These are phyloP conservation scores for Aristolochia californica DNA, from an alignment of 164 flowering plant genomes.

Conservation along the genomic window DNA sequence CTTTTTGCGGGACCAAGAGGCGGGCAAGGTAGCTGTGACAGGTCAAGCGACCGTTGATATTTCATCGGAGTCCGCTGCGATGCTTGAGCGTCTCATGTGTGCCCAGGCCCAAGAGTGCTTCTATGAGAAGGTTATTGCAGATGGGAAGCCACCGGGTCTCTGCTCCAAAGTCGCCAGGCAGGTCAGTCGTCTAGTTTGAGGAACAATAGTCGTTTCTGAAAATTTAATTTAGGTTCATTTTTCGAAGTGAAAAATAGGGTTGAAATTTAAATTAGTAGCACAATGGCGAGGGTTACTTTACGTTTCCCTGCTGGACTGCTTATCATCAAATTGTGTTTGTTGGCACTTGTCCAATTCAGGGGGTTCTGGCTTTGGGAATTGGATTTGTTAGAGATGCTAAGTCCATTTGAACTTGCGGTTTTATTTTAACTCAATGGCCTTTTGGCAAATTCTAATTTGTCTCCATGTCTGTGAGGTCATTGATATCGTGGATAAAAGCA, in stretches of 20 bases:
- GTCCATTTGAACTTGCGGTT: too few relatives aligned
- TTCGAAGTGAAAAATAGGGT: not conserved
- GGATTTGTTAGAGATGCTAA: too few relatives aligned
- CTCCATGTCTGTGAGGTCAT: too few relatives aligned
- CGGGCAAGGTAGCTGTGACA: conserved; percentile 64
- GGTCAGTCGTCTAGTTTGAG: conserved; percentile 24
- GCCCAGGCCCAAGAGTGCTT: conserved; percentile 99
- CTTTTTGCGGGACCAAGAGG: conserved; percentile 53
- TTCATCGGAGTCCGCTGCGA: conserved; percentile 76
- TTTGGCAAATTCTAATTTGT: too few relatives aligned
- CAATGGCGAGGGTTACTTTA: too few relatives aligned
- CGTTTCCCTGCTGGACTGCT: too few relatives aligned
- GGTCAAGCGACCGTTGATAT: conserved; percentile 59
- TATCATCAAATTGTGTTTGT: too few relatives aligned
- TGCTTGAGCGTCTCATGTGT: conserved; percentile 89
- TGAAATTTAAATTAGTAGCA: not conserved
- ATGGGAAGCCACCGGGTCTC: conserved; percentile 82
- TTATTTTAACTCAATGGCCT: too few relatives aligned
- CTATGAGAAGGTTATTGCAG: conserved; percentile 83
- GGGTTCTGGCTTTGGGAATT: too few relatives aligned
- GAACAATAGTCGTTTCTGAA: not conserved
- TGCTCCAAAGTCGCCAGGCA: conserved; percentile 89
- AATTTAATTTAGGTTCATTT: not conserved
- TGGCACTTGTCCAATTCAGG: too few relatives aligned
- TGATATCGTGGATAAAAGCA: too few relatives aligned